phyloP scores from a whole-genome alignment of 2,329 filamentous ascomycete genomes.

The Colletotrichum spaethianum region DNA sequence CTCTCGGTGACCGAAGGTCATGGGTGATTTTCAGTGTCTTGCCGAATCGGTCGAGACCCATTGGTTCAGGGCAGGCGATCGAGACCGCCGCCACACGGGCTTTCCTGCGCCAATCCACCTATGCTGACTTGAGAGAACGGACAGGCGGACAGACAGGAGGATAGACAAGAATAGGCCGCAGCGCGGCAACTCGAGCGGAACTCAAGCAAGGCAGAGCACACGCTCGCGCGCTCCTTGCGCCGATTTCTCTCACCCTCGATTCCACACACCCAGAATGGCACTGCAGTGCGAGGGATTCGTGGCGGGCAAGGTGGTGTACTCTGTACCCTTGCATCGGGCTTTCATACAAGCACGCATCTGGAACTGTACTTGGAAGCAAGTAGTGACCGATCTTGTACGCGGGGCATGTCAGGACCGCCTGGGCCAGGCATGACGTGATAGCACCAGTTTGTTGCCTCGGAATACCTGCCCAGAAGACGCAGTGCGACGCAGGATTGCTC shows the following conservation, averaged over 20 bases:
- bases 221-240: constrained; percentile 26
- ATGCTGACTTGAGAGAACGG: constrained; percentile 29
- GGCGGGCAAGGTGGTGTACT: not conserved
- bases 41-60: constrained; percentile 50
- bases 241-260: constrained; percentile 16
- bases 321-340: constrained; percentile 15
- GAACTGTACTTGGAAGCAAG: constrained; percentile 18
- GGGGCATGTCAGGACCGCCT: constrained; percentile 17
- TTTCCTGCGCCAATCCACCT: constrained; percentile 27
- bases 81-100: constrained; percentile 38
- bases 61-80: constrained; percentile 41
- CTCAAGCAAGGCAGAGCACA: constrained; percentile 21
- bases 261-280: constrained; percentile 8
- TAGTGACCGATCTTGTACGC: constrained; percentile 12
- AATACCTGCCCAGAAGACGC: not conserved
- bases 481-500: not conserved
- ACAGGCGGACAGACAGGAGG: constrained; percentile 31
- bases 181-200: constrained; percentile 21
- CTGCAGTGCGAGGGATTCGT: not conserved
- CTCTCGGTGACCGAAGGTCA: constrained; percentile 62
- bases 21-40: constrained; percentile 54
- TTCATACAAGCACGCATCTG: constrained; percentile 25
- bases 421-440: constrained; percentile 25
- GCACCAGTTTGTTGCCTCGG: not conserved
- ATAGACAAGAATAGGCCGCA: constrained; percentile 20